phyloP scores from a whole-genome alignment of 805 yeast genomes.

The Priceomyces carsonii region DNA sequence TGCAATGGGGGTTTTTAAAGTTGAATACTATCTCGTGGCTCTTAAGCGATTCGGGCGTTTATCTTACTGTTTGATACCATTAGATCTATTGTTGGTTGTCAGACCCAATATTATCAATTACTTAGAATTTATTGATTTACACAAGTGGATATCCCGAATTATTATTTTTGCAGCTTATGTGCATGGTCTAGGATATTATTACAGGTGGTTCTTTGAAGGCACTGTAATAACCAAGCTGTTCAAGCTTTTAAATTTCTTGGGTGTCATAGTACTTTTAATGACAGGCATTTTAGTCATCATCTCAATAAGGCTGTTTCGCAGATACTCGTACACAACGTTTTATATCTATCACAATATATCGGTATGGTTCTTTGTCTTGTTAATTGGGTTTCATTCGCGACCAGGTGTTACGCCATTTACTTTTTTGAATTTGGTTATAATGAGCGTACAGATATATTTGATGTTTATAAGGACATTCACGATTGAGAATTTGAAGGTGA shows the following conservation, averaged over 20 bases:
- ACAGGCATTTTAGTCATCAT: conserved; percentile 40
- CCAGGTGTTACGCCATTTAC: conserved; percentile 52
- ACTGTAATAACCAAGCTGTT: conserved; percentile 31
- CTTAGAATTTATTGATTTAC: conserved; percentile 55
- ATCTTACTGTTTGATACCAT: conserved; percentile 56
- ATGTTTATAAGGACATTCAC: conserved; percentile 24
- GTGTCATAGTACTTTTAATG: conserved; percentile 44
- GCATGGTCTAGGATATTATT: conserved; percentile 56
- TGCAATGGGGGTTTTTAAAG: conserved; percentile 32
- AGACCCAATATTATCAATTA: conserved; percentile 54
- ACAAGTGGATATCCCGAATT: conserved; percentile 71
- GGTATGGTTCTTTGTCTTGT: conserved; percentile 43
- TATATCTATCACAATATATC: conserved; percentile 58
- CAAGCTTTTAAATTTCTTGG: conserved; percentile 48
- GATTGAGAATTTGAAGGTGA: conserved; percentile 15
- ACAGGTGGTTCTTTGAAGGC: conserved; percentile 47
- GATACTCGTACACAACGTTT: conserved; percentile 51
- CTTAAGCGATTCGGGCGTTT: conserved; percentile 64
- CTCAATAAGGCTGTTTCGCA: conserved; percentile 52
- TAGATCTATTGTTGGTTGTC: conserved; percentile 55
- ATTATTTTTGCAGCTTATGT: conserved; percentile 44
- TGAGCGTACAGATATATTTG: conserved; percentile 37
- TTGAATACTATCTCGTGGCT: conserved; percentile 35
- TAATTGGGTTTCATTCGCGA: conserved; percentile 64
- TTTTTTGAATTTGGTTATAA: conserved; percentile 16